Percentiles rank a stretch among this genome's conserved stretches.
phyloP scores from a whole-genome alignment of 768 basidiomycete genomes.

The Pulveroboletus frians region DNA sequence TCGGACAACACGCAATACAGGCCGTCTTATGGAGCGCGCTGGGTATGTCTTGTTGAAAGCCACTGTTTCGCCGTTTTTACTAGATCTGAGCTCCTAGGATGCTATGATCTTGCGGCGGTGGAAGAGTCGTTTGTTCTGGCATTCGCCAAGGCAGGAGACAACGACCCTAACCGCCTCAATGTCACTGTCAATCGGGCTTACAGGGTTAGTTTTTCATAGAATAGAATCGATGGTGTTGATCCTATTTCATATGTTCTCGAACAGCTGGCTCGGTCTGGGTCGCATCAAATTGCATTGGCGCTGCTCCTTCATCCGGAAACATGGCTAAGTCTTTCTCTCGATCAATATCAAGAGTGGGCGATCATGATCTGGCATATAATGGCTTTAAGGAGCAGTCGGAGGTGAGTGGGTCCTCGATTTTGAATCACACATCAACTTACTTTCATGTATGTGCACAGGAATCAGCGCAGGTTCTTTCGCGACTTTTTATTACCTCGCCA shows the following conservation, averaged over 20 bases:
- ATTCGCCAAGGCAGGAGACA: conserved; percentile 53
- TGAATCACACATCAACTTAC: background rate
- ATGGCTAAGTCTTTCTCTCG: conserved; percentile 62
- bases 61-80: background rate
- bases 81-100: conserved; percentile 45
- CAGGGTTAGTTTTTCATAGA: conserved; percentile 40
- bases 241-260: conserved; percentile 11
- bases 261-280: conserved; percentile 67
- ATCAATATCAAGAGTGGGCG: conserved; percentile 71
- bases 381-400: conserved; percentile 59
- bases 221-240: background rate
- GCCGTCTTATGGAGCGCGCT: conserved; percentile 66
- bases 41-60: conserved; percentile 38
- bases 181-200: conserved; percentile 64
- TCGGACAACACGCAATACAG: conserved; percentile 70
- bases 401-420: conserved; percentile 39
- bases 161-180: conserved; percentile 58
- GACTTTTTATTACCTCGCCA: conserved; percentile 59
- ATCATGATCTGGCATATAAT: conserved; percentile 75
- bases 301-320: conserved; percentile 62
- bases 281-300: conserved; percentile 55
- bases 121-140: conserved; percentile 69
- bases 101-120: conserved; percentile 54
- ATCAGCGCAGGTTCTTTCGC: conserved; percentile 60
- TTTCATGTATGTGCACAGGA: conserved; percentile 31